Percentiles rank a stretch among this genome's conserved stretches.
Evolutionary conservation across 202 grass and related monocot genomes (phyloP).

Genomic region (Elaeis oleifera): DNA sequence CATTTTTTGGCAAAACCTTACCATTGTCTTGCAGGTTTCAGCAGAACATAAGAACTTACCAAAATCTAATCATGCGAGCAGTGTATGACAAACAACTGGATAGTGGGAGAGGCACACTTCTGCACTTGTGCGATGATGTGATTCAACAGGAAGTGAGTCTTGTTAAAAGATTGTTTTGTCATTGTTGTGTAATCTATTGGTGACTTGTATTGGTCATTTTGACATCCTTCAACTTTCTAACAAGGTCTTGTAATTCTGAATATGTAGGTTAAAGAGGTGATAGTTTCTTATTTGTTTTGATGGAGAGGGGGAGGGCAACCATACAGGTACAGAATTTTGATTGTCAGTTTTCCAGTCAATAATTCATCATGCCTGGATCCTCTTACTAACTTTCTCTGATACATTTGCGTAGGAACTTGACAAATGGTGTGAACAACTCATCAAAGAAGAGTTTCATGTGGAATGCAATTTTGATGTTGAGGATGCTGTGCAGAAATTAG

Average conservation of each 20-base stretch:
- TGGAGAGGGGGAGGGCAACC: slow-evolving; percentile 81
- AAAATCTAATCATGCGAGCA: slow-evolving; percentile 88
- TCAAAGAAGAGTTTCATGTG: slow-evolving; percentile 68
- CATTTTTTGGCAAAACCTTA: no score
- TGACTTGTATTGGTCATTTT: no score
- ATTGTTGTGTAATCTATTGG: no score
- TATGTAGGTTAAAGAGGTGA: slow-evolving; percentile 89
- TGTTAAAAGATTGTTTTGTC: no score
- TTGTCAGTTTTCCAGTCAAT: no score
- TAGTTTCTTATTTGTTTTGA: slow-evolving; percentile 85
- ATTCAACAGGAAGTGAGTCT: slow-evolving; percentile 92
- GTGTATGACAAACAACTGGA: slow-evolving; percentile 99
- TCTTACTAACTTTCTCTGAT: no score
- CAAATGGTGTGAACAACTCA: slow-evolving; percentile 67
- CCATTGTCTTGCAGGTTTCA: slow-evolving; percentile 54
- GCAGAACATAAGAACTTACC: slow-evolving; percentile 66
- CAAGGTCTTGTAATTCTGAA: neutral
- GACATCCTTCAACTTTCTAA: neutral
- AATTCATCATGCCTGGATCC: no score
- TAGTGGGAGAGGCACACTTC: slow-evolving; percentile 89
- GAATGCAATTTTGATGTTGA: slow-evolving; percentile 91
- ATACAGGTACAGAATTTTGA: slow-evolving; percentile 26
- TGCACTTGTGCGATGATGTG: slow-evolving; percentile 92
- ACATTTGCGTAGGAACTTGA: slow-evolving; percentile 60
- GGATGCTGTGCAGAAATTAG: slow-evolving; percentile 87